Conservation (phyloP, 768 basidiomycete species). For the Lactarius psammicola region DNA sequence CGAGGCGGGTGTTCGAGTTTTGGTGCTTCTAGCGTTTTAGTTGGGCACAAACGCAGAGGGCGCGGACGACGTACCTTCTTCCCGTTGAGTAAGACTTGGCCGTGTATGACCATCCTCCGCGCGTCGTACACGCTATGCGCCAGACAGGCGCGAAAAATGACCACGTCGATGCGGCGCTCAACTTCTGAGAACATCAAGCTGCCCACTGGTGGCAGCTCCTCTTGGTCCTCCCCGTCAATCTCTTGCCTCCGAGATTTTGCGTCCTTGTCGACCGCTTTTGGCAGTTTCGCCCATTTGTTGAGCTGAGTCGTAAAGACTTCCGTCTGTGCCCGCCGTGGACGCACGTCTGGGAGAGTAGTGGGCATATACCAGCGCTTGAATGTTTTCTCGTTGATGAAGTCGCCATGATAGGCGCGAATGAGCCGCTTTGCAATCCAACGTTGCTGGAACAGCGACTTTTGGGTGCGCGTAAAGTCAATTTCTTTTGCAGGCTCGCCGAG, state of each 20-base stretch:
- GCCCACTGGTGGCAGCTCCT: conserved; percentile 83
- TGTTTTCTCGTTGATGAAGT: conserved; percentile 86
- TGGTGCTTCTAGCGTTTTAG: conserved; percentile 52
- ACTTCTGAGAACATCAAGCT: conserved; percentile 94
- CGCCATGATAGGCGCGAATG: conserved; percentile 92
- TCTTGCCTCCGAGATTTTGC: conserved; percentile 46
- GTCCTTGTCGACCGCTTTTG: conserved; percentile 45
- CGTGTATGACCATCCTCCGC: conserved; percentile 79
- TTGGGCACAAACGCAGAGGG: not conserved
- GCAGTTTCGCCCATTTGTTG: conserved; percentile 53
- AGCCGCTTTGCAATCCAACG: conserved; percentile 87
- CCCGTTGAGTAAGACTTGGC: conserved; percentile 86
- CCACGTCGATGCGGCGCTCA: conserved; percentile 91
- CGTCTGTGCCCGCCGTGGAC: conserved; percentile 49
- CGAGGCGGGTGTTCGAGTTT: conserved; percentile 81
- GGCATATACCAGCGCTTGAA: conserved; percentile 98
- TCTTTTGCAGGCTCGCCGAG: conserved; percentile 45
- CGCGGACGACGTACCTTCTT: conserved; percentile 58
- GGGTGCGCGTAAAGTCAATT: conserved; percentile 56
- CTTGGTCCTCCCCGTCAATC: conserved; percentile 41
- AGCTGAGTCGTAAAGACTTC: conserved; percentile 48
- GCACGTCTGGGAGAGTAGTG: conserved; percentile 78
- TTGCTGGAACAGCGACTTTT: conserved; percentile 79
- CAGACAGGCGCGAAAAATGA: conserved; percentile 88
- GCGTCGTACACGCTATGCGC: conserved; percentile 90